These are phyloP conservation scores for Dovyalis caffra DNA, from an alignment of 345 rosid genomes.

Conservation along the genomic window DNA sequence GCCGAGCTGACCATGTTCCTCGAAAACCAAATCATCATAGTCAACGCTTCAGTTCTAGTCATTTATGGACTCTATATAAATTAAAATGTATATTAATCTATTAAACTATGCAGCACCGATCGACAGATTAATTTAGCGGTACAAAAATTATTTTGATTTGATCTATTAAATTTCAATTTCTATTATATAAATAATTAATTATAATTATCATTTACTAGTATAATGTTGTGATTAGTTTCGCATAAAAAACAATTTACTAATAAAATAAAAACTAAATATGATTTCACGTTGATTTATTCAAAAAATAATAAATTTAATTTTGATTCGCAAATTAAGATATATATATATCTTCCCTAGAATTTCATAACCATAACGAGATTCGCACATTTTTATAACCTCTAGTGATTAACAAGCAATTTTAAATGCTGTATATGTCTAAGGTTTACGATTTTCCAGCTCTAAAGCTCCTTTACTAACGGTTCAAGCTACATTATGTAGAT, in stretches of 20 bases:
- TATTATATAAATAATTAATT: no score
- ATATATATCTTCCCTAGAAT: not conserved
- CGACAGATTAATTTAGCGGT: no score
- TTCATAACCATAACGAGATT: constrained; percentile 30
- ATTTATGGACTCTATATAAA: not conserved
- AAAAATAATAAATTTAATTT: no score
- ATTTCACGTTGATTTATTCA: no score
- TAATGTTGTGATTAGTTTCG: no score
- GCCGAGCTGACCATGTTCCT: not conserved
- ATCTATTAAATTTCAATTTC: no score
- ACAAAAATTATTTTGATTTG: no score
- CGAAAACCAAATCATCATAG: not conserved
- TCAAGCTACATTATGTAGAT: constrained; percentile 10
- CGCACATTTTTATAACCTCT: constrained; percentile 18
- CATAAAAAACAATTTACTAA: no score
- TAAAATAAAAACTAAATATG: not conserved
- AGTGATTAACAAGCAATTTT: not conserved
- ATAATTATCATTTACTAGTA: no score
- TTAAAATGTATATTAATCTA: not conserved
- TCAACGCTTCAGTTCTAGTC: not conserved
- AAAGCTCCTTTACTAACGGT: constrained; percentile 14
- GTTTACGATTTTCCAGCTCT: constrained; percentile 40
- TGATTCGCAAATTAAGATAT: not conserved
- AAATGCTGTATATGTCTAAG: constrained; percentile 20
- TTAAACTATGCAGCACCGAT: not conserved